Percentiles rank a stretch among this genome's conserved stretches.
These are phyloP conservation scores for Cyclostephanos tholiformis DNA, from an alignment of 108 stramenopile species.

Conservation along the genomic window DNA sequence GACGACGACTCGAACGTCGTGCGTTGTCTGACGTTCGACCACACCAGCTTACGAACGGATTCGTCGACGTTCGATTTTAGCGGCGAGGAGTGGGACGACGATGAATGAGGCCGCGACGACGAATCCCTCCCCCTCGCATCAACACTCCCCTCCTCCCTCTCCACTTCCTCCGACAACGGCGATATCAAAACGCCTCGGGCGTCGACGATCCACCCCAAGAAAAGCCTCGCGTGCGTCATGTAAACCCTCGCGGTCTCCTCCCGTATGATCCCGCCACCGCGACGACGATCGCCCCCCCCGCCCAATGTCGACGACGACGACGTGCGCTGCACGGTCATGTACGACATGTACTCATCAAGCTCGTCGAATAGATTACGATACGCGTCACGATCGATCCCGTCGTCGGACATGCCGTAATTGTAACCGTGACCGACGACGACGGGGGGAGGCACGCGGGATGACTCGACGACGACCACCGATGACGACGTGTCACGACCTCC, in stretches of 20 bases:
- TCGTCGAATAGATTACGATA: constrained; percentile 62
- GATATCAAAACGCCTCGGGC: constrained; percentile 19
- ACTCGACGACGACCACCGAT: no score
- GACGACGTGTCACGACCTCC: no score
- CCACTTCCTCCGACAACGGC: background rate
- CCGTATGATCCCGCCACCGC: constrained; percentile 66
- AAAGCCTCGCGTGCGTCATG: constrained; percentile 74
- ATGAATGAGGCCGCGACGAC: constrained; percentile 4
- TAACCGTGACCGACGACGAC: constrained; percentile 30
- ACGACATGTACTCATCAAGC: constrained; percentile 61
- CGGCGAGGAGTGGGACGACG: constrained; percentile 7
- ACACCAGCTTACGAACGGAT: constrained; percentile 24
- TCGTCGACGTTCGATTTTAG: constrained; percentile 9
- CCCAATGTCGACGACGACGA: constrained; percentile 27
- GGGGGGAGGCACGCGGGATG: no score
- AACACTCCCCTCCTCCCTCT: background rate
- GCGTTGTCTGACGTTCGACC: constrained; percentile 19
- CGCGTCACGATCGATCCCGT: constrained; percentile 30
- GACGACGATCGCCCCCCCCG: background rate
- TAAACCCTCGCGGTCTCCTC: constrained; percentile 79
- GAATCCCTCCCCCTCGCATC: background rate
- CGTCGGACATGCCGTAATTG: constrained; percentile 53
- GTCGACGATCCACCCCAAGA: constrained; percentile 68
- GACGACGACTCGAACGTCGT: background rate
- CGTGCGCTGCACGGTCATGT: constrained; percentile 77